Evolutionary conservation across 371 early-diverging fungal species (phyloP).

Genomic region (Mortierella sp.): DNA sequence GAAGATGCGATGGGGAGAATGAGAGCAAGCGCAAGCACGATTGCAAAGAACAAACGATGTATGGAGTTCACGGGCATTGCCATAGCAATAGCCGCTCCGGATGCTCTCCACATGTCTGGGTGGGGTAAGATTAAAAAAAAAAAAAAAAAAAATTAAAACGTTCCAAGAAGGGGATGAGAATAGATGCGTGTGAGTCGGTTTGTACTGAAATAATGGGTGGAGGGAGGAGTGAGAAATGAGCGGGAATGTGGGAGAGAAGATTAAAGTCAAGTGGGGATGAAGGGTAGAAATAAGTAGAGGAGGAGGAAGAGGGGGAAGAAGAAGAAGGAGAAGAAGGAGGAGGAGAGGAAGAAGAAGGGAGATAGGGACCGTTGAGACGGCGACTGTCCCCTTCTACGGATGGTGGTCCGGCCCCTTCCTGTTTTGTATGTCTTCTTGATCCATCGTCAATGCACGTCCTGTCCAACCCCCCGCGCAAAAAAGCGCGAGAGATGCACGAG

Average conservation of each 20-base stretch:
- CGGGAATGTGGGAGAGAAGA: background rate
- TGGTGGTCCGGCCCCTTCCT: background rate
- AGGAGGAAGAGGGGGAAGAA: constrained; percentile 6
- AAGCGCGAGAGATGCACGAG: background rate
- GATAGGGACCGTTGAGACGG: background rate
- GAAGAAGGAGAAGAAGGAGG: constrained; percentile 3
- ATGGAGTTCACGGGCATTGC: no score
- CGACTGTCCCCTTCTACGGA: background rate
- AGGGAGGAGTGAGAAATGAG: background rate
- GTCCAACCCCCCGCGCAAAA: no score
- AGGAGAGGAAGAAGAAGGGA: background rate
- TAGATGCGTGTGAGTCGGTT: no score
- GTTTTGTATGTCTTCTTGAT: background rate
- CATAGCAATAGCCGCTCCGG: no score
- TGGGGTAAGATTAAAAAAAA: no score
- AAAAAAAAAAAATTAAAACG: no score
- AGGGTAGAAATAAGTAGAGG: constrained; percentile 4
- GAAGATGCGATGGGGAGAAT: background rate
- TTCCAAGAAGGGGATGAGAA: no score
- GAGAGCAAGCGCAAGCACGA: no score
- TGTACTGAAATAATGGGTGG: background rate
- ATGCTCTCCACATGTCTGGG: no score
- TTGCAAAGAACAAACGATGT: no score
- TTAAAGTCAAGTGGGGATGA: background rate
- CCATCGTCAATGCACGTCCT: no score